phyloP scores from a whole-genome alignment of 2,329 filamentous ascomycete genomes.

The Fusarium odoratissimum region DNA sequence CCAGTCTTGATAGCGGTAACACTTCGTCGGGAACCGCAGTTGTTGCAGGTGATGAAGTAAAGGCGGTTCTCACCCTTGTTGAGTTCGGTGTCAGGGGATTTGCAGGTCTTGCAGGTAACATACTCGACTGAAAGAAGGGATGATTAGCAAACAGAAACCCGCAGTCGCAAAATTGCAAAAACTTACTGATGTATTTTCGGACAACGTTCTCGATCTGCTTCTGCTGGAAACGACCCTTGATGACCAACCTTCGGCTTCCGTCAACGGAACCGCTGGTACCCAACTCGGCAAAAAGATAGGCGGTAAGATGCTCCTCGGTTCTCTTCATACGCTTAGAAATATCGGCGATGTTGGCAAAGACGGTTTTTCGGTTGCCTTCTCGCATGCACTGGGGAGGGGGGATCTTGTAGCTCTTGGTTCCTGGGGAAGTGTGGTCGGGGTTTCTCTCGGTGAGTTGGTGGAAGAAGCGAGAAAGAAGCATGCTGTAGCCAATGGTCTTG shows the following conservation, averaged over 20 bases:
- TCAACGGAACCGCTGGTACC: slow-evolving; percentile 97
- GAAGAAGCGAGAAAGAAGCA: slow-evolving; percentile 94
- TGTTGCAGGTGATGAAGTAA: slow-evolving; percentile 97
- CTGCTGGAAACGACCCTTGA: slow-evolving; percentile 99
- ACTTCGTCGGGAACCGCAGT: slow-evolving; percentile 82
- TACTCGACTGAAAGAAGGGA: slow-evolving; percentile 76
- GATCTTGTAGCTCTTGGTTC: slow-evolving; percentile 97
- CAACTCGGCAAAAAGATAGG: slow-evolving; percentile 97
- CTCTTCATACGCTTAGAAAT: slow-evolving; percentile 99
- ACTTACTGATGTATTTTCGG: slow-evolving; percentile 91
- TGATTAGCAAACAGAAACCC: slow-evolving; percentile 45
- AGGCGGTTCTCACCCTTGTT: slow-evolving; percentile 99
- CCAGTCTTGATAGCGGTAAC: slow-evolving; percentile 99
- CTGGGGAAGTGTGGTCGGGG: slow-evolving; percentile 90
- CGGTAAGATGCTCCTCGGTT: slow-evolving; percentile 95
- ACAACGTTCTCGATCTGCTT: slow-evolving; percentile 99
- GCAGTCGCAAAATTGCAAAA: neutral
- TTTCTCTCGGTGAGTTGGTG: slow-evolving; percentile 94
- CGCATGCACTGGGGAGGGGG: slow-evolving; percentile 97
- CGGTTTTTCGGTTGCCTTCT: slow-evolving; percentile 99
- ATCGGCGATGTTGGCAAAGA: slow-evolving; percentile 98
- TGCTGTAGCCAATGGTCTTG: slow-evolving; percentile 82
- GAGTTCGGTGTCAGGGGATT: slow-evolving; percentile 92
- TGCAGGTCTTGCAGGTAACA: slow-evolving; percentile 98
- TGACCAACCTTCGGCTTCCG: slow-evolving; percentile 90